Conservation (phyloP, 116 monocot genomes). For the Papilionanthe hybrid region DNA sequence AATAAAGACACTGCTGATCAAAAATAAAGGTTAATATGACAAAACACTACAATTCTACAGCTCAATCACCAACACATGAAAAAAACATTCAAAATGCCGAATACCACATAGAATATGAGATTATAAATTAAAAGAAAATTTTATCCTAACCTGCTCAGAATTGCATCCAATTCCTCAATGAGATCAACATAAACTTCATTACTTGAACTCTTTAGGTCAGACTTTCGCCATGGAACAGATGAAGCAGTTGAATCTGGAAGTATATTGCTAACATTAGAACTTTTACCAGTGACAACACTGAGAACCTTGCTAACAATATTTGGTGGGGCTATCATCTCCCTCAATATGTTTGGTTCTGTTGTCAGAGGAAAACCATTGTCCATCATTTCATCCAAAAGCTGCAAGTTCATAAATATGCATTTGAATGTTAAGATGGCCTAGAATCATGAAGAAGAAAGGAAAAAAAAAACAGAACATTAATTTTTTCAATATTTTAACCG, state of each 20-base stretch:
- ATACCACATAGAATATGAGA: not conserved
- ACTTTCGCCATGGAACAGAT: conserved; percentile 77
- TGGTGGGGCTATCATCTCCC: conserved; percentile 85
- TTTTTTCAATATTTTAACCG: not conserved
- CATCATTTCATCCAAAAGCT: conserved; percentile 99
- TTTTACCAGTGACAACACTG: conserved; percentile 81
- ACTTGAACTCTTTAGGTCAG: conserved; percentile 49
- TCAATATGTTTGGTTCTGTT: conserved; percentile 87
- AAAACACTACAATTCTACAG: not conserved
- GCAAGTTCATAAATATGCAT: conserved; percentile 24
- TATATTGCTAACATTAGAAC: conserved; percentile 54
- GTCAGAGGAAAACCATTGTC: conserved; percentile 94
- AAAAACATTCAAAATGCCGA: not conserved
- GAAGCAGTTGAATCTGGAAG: conserved; percentile 81
- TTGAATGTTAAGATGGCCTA: conserved; percentile 8
- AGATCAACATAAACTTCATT: conserved; percentile 88
- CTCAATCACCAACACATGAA: too few relatives aligned
- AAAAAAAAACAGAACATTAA: conserved; percentile 11
- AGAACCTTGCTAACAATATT: conserved; percentile 80
- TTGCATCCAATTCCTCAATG: conserved; percentile 82
- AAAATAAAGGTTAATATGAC: not conserved
- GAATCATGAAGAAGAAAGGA: conserved; percentile 13
- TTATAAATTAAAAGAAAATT: not conserved
- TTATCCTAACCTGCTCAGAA: conserved; percentile 50
- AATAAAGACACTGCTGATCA: not conserved